These are phyloP conservation scores for Oryza australiensis DNA, from an alignment of 176 grass and related monocot species.

Conservation along the genomic window DNA sequence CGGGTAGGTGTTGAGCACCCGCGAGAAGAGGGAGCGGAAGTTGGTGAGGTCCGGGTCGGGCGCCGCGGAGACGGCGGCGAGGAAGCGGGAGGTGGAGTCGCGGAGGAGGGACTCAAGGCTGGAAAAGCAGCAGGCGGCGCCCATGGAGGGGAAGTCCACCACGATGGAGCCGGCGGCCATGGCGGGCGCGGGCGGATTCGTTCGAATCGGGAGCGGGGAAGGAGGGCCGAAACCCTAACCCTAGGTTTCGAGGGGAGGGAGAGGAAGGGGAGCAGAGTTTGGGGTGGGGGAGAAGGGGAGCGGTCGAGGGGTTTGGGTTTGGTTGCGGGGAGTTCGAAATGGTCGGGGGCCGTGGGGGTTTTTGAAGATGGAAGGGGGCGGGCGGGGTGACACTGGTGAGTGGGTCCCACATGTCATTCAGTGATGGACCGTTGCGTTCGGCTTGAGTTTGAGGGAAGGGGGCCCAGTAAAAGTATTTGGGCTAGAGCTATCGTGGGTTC, in stretches of 20 bases:
- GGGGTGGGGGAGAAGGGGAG: background rate
- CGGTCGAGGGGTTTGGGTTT: slow-evolving; percentile 38
- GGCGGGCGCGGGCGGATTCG: slow-evolving; percentile 35
- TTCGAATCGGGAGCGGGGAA: slow-evolving; percentile 35
- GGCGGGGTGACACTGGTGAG: background rate
- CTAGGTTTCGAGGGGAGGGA: slow-evolving; percentile 47
- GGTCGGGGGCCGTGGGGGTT: slow-evolving; percentile 33
- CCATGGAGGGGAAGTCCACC: slow-evolving; percentile 59
- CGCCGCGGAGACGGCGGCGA: slow-evolving; percentile 62
- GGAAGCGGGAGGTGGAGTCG: slow-evolving; percentile 80
- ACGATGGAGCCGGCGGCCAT: slow-evolving; percentile 65
- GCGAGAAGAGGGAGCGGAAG: slow-evolving; percentile 82
- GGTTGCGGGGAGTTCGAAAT: slow-evolving; percentile 22
- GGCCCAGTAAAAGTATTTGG: background rate
- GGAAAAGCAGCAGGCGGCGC: slow-evolving; percentile 47
- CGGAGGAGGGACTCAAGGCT: slow-evolving; percentile 76
- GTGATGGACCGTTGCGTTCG: background rate
- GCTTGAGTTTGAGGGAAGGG: background rate
- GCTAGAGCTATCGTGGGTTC: background rate
- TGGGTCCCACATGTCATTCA: background rate
- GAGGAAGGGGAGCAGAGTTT: background rate
- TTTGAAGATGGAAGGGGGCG: slow-evolving; percentile 34
- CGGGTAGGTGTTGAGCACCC: slow-evolving; percentile 60
- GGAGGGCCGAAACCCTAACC: slow-evolving; percentile 55
- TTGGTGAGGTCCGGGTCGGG: slow-evolving; percentile 71